These are phyloP conservation scores for Apiotrichum brassicae DNA, from an alignment of 1,284 basidiomycete species.

Conservation along the genomic window DNA sequence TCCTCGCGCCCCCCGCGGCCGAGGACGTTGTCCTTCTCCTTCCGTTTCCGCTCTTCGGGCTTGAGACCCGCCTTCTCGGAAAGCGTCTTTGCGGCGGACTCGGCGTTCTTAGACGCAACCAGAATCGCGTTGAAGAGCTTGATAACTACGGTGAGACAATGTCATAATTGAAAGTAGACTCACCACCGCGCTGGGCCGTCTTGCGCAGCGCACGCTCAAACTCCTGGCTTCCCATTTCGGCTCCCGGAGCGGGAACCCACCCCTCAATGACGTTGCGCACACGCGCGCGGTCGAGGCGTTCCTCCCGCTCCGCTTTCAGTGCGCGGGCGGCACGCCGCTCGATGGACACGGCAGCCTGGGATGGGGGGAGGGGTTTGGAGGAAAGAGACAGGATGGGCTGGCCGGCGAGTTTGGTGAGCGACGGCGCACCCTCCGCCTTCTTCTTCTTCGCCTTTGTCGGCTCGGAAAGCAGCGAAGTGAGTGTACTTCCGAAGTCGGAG, in stretches of 20 bases:
- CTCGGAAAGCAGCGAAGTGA: conserved; percentile 42
- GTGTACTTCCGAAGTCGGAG: conserved; percentile 41
- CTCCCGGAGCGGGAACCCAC: conserved; percentile 32
- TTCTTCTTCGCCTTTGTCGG: conserved; percentile 12
- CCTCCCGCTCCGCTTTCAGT: conserved; percentile 38
- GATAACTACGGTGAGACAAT: conserved; percentile 35
- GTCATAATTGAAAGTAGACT: conserved; percentile 20
- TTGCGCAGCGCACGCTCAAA: conserved; percentile 47
- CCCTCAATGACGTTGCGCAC: conserved; percentile 44
- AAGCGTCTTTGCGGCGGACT: conserved; percentile 23
- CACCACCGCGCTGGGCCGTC: conserved; percentile 48
- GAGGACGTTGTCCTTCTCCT: conserved; percentile 47
- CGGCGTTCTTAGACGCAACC: conserved; percentile 39
- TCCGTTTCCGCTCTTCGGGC: conserved; percentile 32
- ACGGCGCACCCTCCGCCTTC: conserved; percentile 1
- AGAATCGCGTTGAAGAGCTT: conserved; percentile 50
- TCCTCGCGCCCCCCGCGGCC: conserved; percentile 42
- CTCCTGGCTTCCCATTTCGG: conserved; percentile 37
- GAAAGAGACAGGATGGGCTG: conserved; percentile 40
- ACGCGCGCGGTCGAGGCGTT: conserved; percentile 41
- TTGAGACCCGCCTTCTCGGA: conserved; percentile 35
- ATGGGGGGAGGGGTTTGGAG: conserved; percentile 31
- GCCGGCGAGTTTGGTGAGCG: conserved; percentile 4
- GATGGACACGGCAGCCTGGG: conserved; percentile 27
- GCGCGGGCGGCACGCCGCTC: conserved; percentile 28